phyloP scores from a whole-genome alignment of 176 grass and related monocot genomes.

The Oryza officinalis region DNA sequence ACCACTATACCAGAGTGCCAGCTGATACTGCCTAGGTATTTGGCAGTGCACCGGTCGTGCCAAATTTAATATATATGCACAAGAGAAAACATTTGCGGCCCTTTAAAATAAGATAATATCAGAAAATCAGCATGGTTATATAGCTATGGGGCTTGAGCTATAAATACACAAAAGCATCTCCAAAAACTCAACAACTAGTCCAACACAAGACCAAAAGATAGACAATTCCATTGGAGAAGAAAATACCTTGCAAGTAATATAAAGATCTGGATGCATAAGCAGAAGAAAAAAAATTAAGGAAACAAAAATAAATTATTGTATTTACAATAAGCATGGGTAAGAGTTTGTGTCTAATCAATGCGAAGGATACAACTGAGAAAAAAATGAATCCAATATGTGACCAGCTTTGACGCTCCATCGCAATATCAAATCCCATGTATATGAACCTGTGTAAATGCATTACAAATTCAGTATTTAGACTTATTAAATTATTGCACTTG shows the following conservation, averaged over 20 bases:
- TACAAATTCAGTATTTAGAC: conserved; percentile 13
- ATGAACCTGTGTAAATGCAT: conserved; percentile 73
- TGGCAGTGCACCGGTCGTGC: conserved; percentile 58
- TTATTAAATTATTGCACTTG: conserved; percentile 21
- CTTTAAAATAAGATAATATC: conserved; percentile 45
- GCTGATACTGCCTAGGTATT: conserved; percentile 78
- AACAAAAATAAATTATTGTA: conserved; percentile 25
- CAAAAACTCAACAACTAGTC: conserved; percentile 13
- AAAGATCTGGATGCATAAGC: conserved; percentile 58
- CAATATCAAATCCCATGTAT: conserved; percentile 99
- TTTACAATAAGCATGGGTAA: not conserved
- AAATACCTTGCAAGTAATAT: conserved; percentile 88
- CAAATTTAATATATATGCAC: conserved; percentile 83
- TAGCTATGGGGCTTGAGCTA: not conserved
- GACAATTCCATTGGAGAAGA: not conserved
- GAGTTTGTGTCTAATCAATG: conserved; percentile 23
- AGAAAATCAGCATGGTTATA: conserved; percentile 19
- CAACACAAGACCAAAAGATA: not conserved
- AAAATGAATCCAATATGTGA: conserved; percentile 93
- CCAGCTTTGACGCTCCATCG: conserved; percentile 87
- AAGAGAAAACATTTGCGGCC: conserved; percentile 88
- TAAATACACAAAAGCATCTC: not conserved
- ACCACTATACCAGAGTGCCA: conserved; percentile 96
- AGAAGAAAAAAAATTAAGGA: conserved; percentile 54
- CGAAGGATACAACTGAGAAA: conserved; percentile 98